Evolutionary conservation across 306 rosid genomes (phyloP).

Genomic region (Sesbania bispinosa): DNA sequence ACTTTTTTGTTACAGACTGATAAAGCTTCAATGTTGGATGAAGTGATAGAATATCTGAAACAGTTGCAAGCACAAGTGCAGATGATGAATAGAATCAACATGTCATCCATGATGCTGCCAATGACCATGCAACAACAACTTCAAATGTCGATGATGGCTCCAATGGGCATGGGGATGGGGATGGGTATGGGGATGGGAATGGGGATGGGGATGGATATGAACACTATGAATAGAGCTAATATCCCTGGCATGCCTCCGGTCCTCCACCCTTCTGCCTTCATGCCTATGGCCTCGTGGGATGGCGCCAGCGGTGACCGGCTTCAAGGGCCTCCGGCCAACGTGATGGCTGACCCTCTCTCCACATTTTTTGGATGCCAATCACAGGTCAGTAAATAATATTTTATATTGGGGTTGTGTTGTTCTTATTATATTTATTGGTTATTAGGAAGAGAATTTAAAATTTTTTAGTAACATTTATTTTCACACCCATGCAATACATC

Average conservation of each 20-base stretch:
- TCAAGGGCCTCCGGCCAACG: conserved; percentile 36
- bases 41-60: conserved; percentile 86
- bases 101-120: conserved; percentile 71
- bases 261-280: conserved; percentile 69
- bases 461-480: too few relatives aligned
- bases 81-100: conserved; percentile 69
- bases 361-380: conserved; percentile 68
- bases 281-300: conserved; percentile 76
- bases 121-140: conserved; percentile 79
- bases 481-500: too few relatives aligned
- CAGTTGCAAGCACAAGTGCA: conserved; percentile 90
- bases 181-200: conserved; percentile 65
- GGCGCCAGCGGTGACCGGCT: conserved; percentile 23
- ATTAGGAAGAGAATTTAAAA: too few relatives aligned
- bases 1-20: conserved; percentile 47
- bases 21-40: conserved; percentile 97
- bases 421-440: too few relatives aligned
- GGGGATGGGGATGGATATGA: conserved; percentile 65
- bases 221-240: conserved; percentile 41
- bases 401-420: too few relatives aligned
- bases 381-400: conserved; percentile 44
- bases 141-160: conserved; percentile 80
- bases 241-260: conserved; percentile 51
- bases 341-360: conserved; percentile 53
- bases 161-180: conserved; percentile 56